Conservation (phyloP, 306 rosid genomes). For the Biancaea sappan region DNA sequence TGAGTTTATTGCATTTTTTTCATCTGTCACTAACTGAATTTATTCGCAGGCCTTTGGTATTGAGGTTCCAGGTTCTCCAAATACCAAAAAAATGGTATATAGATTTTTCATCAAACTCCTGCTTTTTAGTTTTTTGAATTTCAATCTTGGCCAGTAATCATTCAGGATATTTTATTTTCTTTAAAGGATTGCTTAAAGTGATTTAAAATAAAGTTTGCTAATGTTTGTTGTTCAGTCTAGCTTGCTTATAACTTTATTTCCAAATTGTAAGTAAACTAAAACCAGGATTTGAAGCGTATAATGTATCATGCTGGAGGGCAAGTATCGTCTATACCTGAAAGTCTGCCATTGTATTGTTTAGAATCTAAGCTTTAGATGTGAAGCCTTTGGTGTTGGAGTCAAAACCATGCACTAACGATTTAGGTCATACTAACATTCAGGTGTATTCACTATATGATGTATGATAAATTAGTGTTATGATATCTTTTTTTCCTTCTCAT, state of each 20-base stretch:
- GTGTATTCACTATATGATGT: neutral
- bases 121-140: slow-evolving; percentile 2
- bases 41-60: slow-evolving; percentile 51
- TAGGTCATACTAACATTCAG: neutral
- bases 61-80: slow-evolving; percentile 47
- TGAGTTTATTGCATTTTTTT: neutral
- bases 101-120: neutral
- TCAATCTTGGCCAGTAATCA: slow-evolving; percentile 4
- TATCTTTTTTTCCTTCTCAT: neutral
- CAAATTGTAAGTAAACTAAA: neutral
- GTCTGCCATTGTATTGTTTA: neutral
- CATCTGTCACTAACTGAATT: slow-evolving; percentile 15
- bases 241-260: neutral
- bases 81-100: slow-evolving; percentile 59
- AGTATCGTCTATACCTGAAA: neutral
- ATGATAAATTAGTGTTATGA: neutral
- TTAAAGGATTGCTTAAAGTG: neutral
- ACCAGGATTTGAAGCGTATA: neutral
- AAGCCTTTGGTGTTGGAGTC: neutral
- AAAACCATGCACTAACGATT: neutral
- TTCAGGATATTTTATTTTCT: neutral
- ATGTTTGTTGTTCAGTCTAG: neutral
- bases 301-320: neutral
- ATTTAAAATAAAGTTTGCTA: neutral
- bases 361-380: neutral